Evolutionary conservation across 2,329 filamentous ascomycete genomes (phyloP).

Genomic region (Phaeosphaeria sp.): DNA sequence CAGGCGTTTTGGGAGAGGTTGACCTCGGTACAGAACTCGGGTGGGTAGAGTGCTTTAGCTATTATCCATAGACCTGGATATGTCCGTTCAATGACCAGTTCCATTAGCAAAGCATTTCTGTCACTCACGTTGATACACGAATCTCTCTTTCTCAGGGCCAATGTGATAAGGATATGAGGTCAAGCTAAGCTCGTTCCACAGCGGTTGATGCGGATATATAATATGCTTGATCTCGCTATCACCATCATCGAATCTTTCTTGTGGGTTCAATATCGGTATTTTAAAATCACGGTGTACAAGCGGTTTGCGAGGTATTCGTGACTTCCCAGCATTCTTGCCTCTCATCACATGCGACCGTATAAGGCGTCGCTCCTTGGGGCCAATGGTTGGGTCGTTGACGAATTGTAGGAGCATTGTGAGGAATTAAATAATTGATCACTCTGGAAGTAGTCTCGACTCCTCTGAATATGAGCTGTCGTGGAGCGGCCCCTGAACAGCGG

Average conservation of each 20-base stretch:
- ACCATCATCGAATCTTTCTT: no score
- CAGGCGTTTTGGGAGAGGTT: slow-evolving; percentile 12
- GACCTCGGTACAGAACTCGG: slow-evolving; percentile 12
- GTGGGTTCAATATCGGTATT: not conserved
- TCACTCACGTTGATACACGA: slow-evolving; percentile 9
- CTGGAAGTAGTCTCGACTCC: no score
- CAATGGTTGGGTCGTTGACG: slow-evolving; percentile 8
- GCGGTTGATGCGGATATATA: slow-evolving; percentile 2
- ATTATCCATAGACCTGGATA: slow-evolving; percentile 5
- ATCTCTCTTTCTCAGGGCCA: not conserved
- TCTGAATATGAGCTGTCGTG: no score
- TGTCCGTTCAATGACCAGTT: not conserved
- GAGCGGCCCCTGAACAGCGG: no score
- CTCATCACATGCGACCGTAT: slow-evolving; percentile 17
- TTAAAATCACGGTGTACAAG: not conserved
- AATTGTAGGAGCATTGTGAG: slow-evolving; percentile 10
- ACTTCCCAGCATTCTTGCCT: slow-evolving; percentile 11
- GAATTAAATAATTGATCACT: not conserved
- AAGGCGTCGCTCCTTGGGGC: slow-evolving; percentile 8
- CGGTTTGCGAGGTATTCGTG: slow-evolving; percentile 5
- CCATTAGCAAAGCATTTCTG: not conserved
- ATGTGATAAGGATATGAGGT: slow-evolving; percentile 6
- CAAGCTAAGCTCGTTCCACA: slow-evolving; percentile 11
- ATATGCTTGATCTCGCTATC: not conserved
- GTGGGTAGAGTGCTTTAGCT: slow-evolving; percentile 10